These are phyloP conservation scores for Orbilia quercus DNA, from an alignment of 2,329 filamentous ascomycete species.

Conservation along the genomic window DNA sequence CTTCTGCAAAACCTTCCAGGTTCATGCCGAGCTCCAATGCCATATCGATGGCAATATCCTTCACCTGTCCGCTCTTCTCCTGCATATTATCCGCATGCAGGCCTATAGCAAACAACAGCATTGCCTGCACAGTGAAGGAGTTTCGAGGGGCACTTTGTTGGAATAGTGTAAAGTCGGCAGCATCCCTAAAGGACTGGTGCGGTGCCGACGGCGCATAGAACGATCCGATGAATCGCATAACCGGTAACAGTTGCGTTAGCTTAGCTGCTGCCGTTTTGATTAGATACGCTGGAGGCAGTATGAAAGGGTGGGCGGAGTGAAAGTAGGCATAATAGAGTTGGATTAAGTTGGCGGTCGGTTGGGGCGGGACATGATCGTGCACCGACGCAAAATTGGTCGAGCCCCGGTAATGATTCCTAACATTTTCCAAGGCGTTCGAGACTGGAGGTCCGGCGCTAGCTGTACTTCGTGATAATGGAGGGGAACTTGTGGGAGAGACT, in stretches of 20 bases:
- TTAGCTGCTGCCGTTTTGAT: constrained; percentile 57
- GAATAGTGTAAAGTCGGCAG: constrained; percentile 69
- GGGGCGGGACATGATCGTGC: constrained; percentile 58
- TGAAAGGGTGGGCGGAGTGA: constrained; percentile 59
- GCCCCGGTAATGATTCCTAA: constrained; percentile 58
- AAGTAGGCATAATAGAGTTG: constrained; percentile 62
- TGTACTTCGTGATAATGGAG: constrained; percentile 35
- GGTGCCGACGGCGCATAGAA: constrained; percentile 62
- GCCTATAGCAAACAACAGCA: constrained; percentile 79
- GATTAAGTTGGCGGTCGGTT: constrained; percentile 60
- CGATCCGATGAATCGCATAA: constrained; percentile 62
- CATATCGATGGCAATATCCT: constrained; percentile 75
- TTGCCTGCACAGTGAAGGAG: constrained; percentile 78
- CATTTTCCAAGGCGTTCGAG: constrained; percentile 57
- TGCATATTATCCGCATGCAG: constrained; percentile 81
- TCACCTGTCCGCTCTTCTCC: constrained; percentile 74
- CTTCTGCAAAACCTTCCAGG: constrained; percentile 73
- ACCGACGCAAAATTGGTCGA: constrained; percentile 58
- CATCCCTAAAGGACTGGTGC: constrained; percentile 69
- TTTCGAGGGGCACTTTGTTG: constrained; percentile 67
- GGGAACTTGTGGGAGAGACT: constrained; percentile 48
- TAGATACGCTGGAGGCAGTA: constrained; percentile 59
- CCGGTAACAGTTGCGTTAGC: constrained; percentile 62
- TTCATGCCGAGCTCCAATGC: constrained; percentile 83
- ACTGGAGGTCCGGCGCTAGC: constrained; percentile 36